These are phyloP conservation scores for Alternaria viburni DNA, from an alignment of 2,329 filamentous ascomycete species.

Conservation along the genomic window DNA sequence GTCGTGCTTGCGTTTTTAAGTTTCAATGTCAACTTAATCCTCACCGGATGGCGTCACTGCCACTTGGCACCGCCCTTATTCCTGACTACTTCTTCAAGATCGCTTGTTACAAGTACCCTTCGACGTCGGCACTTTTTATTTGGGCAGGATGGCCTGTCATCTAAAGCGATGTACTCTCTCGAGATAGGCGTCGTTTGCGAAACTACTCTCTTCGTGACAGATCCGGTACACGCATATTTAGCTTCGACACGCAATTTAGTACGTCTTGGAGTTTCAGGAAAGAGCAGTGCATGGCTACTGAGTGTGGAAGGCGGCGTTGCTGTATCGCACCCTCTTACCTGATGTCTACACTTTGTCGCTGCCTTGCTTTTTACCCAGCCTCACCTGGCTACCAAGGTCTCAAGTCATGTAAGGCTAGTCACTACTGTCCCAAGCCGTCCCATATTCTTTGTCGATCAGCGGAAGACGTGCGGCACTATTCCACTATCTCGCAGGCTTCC, in stretches of 20 bases:
- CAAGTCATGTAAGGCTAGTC: neutral
- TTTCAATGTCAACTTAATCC: neutral
- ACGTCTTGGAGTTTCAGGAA: neutral
- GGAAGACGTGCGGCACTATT: constrained; percentile 7
- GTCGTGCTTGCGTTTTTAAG: neutral
- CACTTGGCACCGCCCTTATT: neutral
- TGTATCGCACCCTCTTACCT: neutral
- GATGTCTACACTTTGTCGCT: neutral
- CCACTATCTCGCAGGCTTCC: constrained; percentile 6
- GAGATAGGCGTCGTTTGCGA: neutral
- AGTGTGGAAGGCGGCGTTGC: neutral
- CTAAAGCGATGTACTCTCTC: neutral
- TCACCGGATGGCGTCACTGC: neutral
- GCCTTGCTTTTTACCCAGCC: neutral
- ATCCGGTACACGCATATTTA: neutral
- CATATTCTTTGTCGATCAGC: neutral
- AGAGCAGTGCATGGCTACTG: neutral
- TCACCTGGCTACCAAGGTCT: neutral
- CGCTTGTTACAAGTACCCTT: neutral
- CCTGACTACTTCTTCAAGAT: neutral
- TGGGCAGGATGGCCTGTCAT: neutral
- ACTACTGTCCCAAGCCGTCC: neutral
- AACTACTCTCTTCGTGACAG: neutral
- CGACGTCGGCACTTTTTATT: neutral
- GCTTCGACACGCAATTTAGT: neutral